phyloP scores from a whole-genome alignment of 2,329 filamentous ascomycete genomes.

The Uncinocarpus reesii region DNA sequence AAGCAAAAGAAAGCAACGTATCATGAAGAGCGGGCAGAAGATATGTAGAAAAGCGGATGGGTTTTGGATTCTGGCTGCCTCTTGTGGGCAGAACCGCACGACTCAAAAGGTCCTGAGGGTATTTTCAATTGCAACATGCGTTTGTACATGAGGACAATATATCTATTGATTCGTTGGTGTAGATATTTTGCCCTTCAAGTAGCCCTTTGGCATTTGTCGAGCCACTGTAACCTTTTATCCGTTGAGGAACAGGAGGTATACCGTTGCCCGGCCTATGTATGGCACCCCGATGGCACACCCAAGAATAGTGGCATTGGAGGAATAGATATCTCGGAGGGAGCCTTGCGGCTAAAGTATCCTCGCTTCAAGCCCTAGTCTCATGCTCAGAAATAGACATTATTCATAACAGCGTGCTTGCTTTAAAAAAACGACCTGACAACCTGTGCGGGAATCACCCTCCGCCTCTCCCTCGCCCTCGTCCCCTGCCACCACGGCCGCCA shows the following conservation, averaged over 20 bases:
- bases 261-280: too few species aligned
- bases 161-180: too few species aligned
- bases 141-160: background rate
- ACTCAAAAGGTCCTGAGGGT: too few species aligned
- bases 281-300: too few species aligned
- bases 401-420: conserved; percentile 2
- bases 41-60: background rate
- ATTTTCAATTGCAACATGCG: too few species aligned
- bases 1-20: background rate
- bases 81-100: too few species aligned
- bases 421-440: background rate
- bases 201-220: too few species aligned
- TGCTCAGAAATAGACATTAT: background rate
- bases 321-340: background rate
- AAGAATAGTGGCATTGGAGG: background rate
- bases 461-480: conserved; percentile 36
- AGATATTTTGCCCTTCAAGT: too few species aligned
- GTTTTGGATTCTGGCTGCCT: conserved; percentile 3
- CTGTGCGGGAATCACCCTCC: conserved; percentile 20
- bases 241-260: too few species aligned
- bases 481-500: conserved; percentile 36
- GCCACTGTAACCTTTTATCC: too few species aligned
- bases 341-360: background rate
- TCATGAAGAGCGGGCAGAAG: too few species aligned
- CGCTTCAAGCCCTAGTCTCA: background rate